Conservation (phyloP, 2,329 filamentous ascomycete species). For the Elsinoe fawcettii region DNA sequence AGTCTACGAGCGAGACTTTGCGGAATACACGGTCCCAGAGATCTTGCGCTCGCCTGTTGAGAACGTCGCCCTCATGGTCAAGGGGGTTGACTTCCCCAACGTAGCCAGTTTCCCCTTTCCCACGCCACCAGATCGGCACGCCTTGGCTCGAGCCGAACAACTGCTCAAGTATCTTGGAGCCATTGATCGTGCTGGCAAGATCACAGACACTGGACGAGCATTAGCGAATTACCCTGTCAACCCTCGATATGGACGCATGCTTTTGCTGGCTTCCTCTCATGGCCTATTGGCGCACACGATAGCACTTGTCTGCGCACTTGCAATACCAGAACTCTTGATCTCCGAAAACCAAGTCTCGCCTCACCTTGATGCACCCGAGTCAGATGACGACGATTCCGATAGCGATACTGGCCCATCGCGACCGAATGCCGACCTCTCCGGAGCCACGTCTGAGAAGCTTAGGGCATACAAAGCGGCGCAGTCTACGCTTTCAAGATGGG, state of each 20-base stretch:
- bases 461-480: conserved; percentile 65
- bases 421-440: conserved; percentile 59
- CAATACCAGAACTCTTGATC: conserved; percentile 80
- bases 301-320: conserved; percentile 78
- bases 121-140: conserved; percentile 71
- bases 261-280: conserved; percentile 79
- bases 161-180: conserved; percentile 80
- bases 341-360: conserved; percentile 59
- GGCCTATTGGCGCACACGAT: conserved; percentile 79
- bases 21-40: conserved; percentile 79
- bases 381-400: conserved; percentile 17
- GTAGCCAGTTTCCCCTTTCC: conserved; percentile 95
- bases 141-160: conserved; percentile 75
- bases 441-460: conserved; percentile 49
- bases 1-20: conserved; percentile 83
- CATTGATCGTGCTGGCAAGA: conserved; percentile 56
- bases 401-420: conserved; percentile 9
- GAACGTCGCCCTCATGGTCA: conserved; percentile 80
- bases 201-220: conserved; percentile 71
- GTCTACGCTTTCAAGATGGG: conserved; percentile 68
- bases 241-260: conserved; percentile 82
- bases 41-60: conserved; percentile 87
- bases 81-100: conserved; percentile 84
- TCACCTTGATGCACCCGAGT: conserved; percentile 32
- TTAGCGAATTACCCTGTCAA: conserved; percentile 86